These are phyloP conservation scores for Croton laevigatus DNA, from an alignment of 441 rosid genomes.

Conservation along the genomic window DNA sequence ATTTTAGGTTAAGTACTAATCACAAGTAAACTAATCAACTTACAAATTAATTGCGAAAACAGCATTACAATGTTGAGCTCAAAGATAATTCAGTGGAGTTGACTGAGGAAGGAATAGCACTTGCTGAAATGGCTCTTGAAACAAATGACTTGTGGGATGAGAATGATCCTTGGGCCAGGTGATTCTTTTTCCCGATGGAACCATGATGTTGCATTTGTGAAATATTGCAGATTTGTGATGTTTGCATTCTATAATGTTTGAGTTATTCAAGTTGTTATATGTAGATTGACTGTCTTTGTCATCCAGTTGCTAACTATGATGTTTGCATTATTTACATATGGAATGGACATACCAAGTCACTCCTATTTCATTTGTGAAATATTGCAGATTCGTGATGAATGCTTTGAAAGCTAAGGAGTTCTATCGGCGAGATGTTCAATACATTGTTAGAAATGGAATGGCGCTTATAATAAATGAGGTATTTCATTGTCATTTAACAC, in stretches of 20 bases:
- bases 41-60: conserved; percentile 25
- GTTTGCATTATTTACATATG: background rate
- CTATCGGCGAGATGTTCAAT: conserved; percentile 87
- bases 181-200: conserved; percentile 21
- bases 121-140: conserved; percentile 97
- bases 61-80: conserved; percentile 88
- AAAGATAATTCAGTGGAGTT: conserved; percentile 97
- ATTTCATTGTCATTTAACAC: conserved; percentile 16
- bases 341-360: conserved; percentile 8
- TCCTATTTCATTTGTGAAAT: conserved; percentile 13
- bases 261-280: background rate
- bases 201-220: conserved; percentile 14
- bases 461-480: conserved; percentile 97
- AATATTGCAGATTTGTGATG: conserved; percentile 79
- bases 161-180: conserved; percentile 99
- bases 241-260: conserved; percentile 47
- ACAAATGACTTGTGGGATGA: conserved; percentile 96
- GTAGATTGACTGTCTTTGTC: background rate
- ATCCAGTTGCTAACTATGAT: background rate
- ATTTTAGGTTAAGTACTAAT: conserved; percentile 14
- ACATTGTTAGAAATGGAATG: conserved; percentile 88
- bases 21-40: conserved; percentile 10
- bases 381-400: conserved; percentile 87
- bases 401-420: conserved; percentile 97
- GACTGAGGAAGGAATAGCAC: conserved; percentile 90